phyloP scores from a whole-genome alignment of 305 asterid genomes.

The Rubia tinctorum region DNA sequence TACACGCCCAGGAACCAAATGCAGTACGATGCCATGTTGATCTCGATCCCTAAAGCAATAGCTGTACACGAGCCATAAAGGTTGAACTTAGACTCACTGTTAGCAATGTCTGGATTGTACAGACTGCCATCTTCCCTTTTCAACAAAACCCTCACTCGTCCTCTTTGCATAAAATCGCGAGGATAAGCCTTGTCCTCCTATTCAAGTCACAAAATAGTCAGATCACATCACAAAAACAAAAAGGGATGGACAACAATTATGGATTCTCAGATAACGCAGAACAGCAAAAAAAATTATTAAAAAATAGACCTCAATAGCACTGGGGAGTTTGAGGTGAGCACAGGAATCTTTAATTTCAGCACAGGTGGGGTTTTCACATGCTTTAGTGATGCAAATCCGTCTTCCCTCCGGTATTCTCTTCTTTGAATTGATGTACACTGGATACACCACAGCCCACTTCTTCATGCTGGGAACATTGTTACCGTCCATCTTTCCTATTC shows the following conservation, averaged over 20 bases:
- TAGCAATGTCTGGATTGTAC: conserved; percentile 66
- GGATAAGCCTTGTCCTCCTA: conserved; percentile 94
- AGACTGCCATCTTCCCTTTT: conserved; percentile 75
- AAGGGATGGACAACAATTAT: not conserved
- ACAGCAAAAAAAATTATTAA: not conserved
- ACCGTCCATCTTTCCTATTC: conserved; percentile 42
- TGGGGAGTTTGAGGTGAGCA: conserved; percentile 56
- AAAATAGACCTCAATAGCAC: conserved; percentile 57
- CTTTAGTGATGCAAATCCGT: conserved; percentile 53
- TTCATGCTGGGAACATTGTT: conserved; percentile 44
- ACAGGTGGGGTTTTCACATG: conserved; percentile 74
- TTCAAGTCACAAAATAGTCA: conserved; percentile 3
- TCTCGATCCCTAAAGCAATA: not conserved
- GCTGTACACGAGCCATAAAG: not conserved
- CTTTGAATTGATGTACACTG: conserved; percentile 70
- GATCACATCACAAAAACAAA: not conserved
- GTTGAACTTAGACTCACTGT: conserved; percentile 40
- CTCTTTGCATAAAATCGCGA: conserved; percentile 89
- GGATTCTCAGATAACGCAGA: not conserved
- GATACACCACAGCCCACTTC: conserved; percentile 64
- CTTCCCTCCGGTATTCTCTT: conserved; percentile 76
- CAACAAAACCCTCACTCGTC: conserved; percentile 83
- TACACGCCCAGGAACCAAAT: not conserved
- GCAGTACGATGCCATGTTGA: too few species aligned
- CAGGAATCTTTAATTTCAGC: conserved; percentile 71